These are phyloP conservation scores for Dendrocalamus latiflorus DNA, from an alignment of 202 grass and related monocot species.

Conservation along the genomic window DNA sequence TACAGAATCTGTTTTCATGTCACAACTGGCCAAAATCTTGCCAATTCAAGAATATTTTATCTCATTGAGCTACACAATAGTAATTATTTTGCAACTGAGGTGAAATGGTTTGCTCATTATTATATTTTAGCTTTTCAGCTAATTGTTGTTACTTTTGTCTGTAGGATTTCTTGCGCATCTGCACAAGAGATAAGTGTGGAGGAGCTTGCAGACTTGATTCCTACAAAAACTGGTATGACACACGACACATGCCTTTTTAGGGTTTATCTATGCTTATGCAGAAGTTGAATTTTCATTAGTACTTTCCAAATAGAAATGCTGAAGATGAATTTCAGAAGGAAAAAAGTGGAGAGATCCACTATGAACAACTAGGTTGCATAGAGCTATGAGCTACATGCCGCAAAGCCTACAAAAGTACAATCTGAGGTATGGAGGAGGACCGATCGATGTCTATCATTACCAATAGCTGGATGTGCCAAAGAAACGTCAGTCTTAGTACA, in stretches of 20 bases:
- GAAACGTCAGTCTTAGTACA: neutral
- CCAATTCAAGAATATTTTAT: neutral
- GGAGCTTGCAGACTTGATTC: slow-evolving; percentile 77
- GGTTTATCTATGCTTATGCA: too few relatives aligned
- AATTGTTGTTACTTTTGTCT: slow-evolving; percentile 21
- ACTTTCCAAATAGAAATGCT: slow-evolving; percentile 6
- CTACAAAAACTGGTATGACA: slow-evolving; percentile 69
- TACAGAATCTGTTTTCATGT: neutral
- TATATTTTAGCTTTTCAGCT: slow-evolving; percentile 1
- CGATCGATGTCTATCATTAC: neutral
- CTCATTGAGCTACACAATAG: neutral
- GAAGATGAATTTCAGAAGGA: slow-evolving; percentile 19
- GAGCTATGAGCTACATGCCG: neutral
- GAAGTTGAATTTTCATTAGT: too few relatives aligned
- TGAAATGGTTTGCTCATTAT: neutral
- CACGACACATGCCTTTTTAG: neutral
- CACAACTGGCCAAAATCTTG: neutral
- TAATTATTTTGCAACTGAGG: neutral
- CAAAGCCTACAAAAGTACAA: slow-evolving; percentile 36
- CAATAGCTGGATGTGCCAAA: neutral
- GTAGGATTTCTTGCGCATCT: slow-evolving; percentile 63
- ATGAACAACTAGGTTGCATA: slow-evolving; percentile 9
- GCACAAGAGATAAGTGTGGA: slow-evolving; percentile 72
- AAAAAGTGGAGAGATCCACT: neutral
- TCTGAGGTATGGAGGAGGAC: neutral